These are phyloP conservation scores for Trypanosoma grayi DNA, from an alignment of 208 protist genomes.

Conservation along the genomic window DNA sequence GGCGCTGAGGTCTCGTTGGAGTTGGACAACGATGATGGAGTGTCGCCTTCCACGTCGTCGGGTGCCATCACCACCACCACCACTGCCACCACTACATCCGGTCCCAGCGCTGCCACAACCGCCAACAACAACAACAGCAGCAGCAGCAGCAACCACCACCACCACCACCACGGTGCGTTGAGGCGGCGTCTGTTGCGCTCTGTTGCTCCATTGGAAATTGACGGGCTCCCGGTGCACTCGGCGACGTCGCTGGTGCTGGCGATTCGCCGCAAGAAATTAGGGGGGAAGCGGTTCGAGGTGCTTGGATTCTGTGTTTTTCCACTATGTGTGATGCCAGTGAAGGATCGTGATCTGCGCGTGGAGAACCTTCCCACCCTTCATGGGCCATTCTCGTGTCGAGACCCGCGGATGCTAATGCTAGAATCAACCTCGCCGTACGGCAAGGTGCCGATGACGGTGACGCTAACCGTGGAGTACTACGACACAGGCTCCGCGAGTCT, in stretches of 20 bases:
- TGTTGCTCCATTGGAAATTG: conserved; percentile 61
- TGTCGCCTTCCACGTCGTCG: neutral
- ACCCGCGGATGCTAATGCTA: conserved; percentile 82
- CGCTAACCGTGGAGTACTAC: conserved; percentile 76
- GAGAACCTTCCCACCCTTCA: conserved; percentile 79
- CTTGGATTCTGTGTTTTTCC: conserved; percentile 87
- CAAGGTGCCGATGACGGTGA: conserved; percentile 65
- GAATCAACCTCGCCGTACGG: conserved; percentile 79
- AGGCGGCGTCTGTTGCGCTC: conserved; percentile 31
- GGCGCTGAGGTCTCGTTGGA: conserved; percentile 68
- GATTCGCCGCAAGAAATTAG: conserved; percentile 54
- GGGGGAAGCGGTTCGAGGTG: conserved; percentile 41
- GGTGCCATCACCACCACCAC: no score
- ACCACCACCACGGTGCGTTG: conserved; percentile 5
- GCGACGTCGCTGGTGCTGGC: conserved; percentile 82
- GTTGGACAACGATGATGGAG: conserved; percentile 19
- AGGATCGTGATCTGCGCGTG: conserved; percentile 75
- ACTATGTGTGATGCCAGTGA: conserved; percentile 86
- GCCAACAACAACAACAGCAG: conserved; percentile 4
- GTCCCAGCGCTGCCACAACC: neutral
- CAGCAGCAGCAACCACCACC: neutral
- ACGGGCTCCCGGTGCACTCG: conserved; percentile 74
- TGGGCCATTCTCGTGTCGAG: conserved; percentile 83
- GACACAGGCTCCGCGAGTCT: conserved; percentile 30
- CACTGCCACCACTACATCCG: neutral